Evolutionary conservation across 2,329 filamentous ascomycete species (phyloP).

Genomic region (Trichoderma oligosporum): DNA sequence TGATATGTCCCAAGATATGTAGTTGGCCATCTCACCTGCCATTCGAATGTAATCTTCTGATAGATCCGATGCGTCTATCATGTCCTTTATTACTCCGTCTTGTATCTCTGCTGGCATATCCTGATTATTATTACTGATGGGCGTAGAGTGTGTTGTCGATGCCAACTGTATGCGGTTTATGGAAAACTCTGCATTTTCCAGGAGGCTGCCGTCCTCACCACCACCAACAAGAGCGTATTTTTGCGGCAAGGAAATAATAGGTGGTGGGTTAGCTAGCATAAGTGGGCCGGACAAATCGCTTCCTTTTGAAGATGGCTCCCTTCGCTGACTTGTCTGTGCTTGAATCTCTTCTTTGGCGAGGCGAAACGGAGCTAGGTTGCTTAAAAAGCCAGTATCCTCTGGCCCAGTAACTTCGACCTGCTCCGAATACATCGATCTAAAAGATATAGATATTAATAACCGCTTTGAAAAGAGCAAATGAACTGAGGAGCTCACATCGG

Average conservation of each 20-base stretch:
- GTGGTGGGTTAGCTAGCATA: neutral
- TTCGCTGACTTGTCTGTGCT: neutral
- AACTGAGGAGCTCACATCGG: neutral
- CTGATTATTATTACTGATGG: neutral
- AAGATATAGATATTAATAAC: neutral
- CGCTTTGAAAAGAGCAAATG: neutral
- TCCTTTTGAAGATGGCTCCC: neutral
- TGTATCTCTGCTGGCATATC: neutral
- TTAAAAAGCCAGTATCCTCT: slow-evolving; percentile 3
- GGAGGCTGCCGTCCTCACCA: neutral
- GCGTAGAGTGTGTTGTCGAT: slow-evolving; percentile 11
- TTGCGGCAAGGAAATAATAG: slow-evolving; percentile 12
- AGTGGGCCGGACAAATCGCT: neutral
- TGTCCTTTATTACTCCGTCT: neutral
- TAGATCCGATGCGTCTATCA: neutral
- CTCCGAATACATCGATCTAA: slow-evolving; percentile 2
- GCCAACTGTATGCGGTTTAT: slow-evolving; percentile 8
- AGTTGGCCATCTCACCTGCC: slow-evolving; percentile 14
- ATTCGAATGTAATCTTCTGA: slow-evolving; percentile 14
- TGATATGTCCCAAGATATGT: slow-evolving; percentile 14
- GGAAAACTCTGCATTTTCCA: neutral
- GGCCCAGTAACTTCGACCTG: slow-evolving; percentile 9
- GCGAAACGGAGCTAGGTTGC: slow-evolving; percentile 4
- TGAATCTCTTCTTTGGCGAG: slow-evolving; percentile 10
- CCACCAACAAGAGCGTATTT: neutral